Evolutionary conservation across 805 yeast species (phyloP).

Genomic region (Lipomyces anomalus): DNA sequence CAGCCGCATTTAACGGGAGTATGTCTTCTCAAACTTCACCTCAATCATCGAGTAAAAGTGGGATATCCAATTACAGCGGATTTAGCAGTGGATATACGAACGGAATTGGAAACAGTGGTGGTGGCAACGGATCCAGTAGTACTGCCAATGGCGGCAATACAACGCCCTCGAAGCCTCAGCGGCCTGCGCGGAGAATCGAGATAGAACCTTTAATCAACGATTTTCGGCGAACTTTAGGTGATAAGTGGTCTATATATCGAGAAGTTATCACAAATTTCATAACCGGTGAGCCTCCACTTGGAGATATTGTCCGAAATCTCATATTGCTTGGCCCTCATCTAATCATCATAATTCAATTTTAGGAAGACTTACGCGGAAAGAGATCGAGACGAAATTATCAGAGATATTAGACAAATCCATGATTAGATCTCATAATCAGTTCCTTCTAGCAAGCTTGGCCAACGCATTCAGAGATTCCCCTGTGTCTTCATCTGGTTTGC

Average conservation of each 20-base stretch:
- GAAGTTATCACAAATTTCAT: constrained; percentile 69
- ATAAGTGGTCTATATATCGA: constrained; percentile 82
- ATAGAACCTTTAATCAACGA: constrained; percentile 64
- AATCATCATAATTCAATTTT: constrained; percentile 31
- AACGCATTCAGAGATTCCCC: constrained; percentile 77
- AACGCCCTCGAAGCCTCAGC: constrained; percentile 23
- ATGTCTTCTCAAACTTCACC: neutral
- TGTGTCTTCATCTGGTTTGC: constrained; percentile 42
- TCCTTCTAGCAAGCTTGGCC: constrained; percentile 73
- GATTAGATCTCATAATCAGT: constrained; percentile 70
- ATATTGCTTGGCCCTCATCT: neutral
- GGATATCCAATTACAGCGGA: neutral
- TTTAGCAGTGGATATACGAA: neutral
- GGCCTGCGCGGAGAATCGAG: constrained; percentile 43
- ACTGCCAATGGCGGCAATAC: neutral
- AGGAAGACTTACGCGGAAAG: constrained; percentile 73
- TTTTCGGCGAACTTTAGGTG: constrained; percentile 67
- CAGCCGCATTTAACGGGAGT: neutral
- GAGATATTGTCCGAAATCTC: neutral
- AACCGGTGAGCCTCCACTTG: constrained; percentile 15
- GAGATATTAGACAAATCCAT: constrained; percentile 49
- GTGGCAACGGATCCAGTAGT: neutral
- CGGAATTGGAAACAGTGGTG: neutral
- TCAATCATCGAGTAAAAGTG: neutral
- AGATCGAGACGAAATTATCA: constrained; percentile 55